Conservation (phyloP, 1,284 basidiomycete species). For the Tilletia indica region DNA sequence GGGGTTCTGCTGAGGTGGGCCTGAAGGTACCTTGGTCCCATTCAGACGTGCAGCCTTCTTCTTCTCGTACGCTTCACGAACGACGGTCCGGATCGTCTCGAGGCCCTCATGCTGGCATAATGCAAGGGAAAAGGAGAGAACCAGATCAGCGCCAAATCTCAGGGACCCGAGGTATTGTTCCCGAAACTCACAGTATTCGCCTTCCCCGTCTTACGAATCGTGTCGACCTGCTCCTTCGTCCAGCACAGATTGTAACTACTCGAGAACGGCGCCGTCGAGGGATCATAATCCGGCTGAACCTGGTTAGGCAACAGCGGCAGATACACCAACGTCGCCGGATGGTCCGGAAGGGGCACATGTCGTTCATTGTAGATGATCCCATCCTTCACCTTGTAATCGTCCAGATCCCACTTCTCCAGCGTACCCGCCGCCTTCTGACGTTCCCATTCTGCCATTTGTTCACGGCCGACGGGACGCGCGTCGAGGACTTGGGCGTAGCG, state of each 20-base stretch:
- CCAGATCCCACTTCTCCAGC: background rate
- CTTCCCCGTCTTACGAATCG: conserved; percentile 28
- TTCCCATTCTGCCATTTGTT: conserved; percentile 18
- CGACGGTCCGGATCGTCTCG: conserved; percentile 23
- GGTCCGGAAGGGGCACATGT: conserved; percentile 22
- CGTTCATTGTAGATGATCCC: conserved; percentile 21
- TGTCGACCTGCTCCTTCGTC: conserved; percentile 30
- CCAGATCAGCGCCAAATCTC: background rate
- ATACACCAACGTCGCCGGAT: conserved; percentile 21
- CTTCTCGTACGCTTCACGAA: conserved; percentile 29
- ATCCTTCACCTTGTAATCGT: conserved; percentile 12
- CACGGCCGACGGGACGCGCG: conserved; percentile 1
- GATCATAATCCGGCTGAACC: conserved; percentile 29
- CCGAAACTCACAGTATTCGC: conserved; percentile 26
- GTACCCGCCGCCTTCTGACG: background rate
- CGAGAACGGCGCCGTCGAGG: conserved; percentile 28
- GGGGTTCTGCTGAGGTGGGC: background rate
- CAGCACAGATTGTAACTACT: conserved; percentile 31
- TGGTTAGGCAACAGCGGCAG: conserved; percentile 22
- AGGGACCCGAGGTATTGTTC: no score
- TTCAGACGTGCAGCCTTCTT: conserved; percentile 23
- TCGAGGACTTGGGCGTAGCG: conserved; percentile 27
- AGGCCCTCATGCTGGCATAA: conserved; percentile 16
- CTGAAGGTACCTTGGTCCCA: background rate
- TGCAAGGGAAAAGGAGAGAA: background rate